Evolutionary conservation across 129 eudicot genomes (phyloP).

Genomic region (Flaveria ramosissima): DNA sequence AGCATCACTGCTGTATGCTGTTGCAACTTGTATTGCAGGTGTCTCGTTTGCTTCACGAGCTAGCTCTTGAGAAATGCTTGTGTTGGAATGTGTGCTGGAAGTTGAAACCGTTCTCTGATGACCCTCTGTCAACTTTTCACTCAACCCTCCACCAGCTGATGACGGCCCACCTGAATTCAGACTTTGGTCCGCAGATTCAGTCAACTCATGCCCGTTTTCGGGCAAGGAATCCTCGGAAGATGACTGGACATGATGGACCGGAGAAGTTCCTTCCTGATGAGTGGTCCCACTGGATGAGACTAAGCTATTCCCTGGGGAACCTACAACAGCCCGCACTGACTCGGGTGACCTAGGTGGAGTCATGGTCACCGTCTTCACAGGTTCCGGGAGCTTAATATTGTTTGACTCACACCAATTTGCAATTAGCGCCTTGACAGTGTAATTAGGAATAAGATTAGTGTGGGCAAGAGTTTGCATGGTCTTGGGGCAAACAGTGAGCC

Average conservation of each 20-base stretch:
- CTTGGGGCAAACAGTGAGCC: constrained; percentile 95
- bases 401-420: constrained; percentile 90
- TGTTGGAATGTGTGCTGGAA: constrained; percentile 53
- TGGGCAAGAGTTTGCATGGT: constrained; percentile 80
- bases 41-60: constrained; percentile 55
- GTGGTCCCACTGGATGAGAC: constrained; percentile 46
- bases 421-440: constrained; percentile 93
- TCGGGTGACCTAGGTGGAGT: constrained; percentile 61
- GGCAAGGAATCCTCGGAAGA: constrained; percentile 66
- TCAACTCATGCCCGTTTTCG: constrained; percentile 45
- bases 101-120: constrained; percentile 60
- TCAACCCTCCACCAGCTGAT: constrained; percentile 28
- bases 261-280: constrained; percentile 49
- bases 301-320: constrained; percentile 48
- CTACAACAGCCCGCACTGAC: constrained; percentile 35
- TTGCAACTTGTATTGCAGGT: constrained; percentile 38
- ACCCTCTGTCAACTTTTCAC: constrained; percentile 51
- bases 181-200: constrained; percentile 49
- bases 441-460: constrained; percentile 92
- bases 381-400: constrained; percentile 88
- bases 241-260: constrained; percentile 61
- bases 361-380: constrained; percentile 48
- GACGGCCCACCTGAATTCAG: constrained; percentile 43
- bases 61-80: constrained; percentile 52
- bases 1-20: constrained; percentile 50